These are phyloP conservation scores for Centrapalus pauciflorus DNA, from an alignment of 129 eudicot species.

Conservation along the genomic window DNA sequence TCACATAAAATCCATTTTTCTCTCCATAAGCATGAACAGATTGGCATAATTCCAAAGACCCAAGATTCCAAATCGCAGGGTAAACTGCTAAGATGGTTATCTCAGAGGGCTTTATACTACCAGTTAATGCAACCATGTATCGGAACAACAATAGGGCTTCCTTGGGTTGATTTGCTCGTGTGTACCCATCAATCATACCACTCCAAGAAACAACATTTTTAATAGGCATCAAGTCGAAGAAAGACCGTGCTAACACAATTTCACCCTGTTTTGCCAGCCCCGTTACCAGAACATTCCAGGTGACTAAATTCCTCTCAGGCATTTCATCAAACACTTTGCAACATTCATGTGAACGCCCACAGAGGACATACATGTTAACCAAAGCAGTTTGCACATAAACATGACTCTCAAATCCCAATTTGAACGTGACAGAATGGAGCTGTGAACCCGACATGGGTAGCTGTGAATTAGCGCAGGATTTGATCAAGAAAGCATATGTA, in stretches of 20 bases:
- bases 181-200: slow-evolving; percentile 48
- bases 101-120: slow-evolving; percentile 25
- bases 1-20: slow-evolving; percentile 28
- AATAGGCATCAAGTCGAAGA: slow-evolving; percentile 34
- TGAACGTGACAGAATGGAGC: slow-evolving; percentile 31
- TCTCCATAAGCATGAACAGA: slow-evolving; percentile 40
- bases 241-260: slow-evolving; percentile 19
- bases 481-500: slow-evolving; percentile 21
- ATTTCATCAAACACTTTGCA: slow-evolving; percentile 44
- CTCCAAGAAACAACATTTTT: slow-evolving; percentile 48
- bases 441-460: slow-evolving; percentile 26
- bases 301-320: slow-evolving; percentile 35
- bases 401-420: slow-evolving; percentile 26
- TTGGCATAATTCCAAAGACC: slow-evolving; percentile 39
- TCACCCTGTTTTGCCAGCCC: slow-evolving; percentile 36
- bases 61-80: slow-evolving; percentile 37
- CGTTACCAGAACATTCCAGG: slow-evolving; percentile 41
- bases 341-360: slow-evolving; percentile 22
- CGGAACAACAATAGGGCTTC: slow-evolving; percentile 32
- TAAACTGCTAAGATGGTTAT: slow-evolving; percentile 38
- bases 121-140: slow-evolving; percentile 17
- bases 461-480: slow-evolving; percentile 29
- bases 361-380: slow-evolving; percentile 36
- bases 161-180: slow-evolving; percentile 24
- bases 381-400: slow-evolving; percentile 45